Evolutionary conservation across 106 monocot genomes (phyloP), one percentile per base, ranked within the genome.

Genomic region (Posidonia australis): DNA sequence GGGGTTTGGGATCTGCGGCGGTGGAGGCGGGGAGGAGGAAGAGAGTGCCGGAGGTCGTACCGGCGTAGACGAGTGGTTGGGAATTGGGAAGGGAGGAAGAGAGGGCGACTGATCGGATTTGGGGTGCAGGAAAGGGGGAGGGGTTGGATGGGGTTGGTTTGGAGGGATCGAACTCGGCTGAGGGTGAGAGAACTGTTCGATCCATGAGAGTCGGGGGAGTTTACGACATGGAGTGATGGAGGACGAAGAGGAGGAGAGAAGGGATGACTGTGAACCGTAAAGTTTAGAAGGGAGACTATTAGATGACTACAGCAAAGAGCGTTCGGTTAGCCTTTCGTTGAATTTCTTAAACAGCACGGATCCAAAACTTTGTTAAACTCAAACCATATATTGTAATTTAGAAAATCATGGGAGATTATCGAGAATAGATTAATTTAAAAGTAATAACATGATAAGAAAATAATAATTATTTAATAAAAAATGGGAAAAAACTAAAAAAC

Each of bases 31-130:
- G 77, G 61, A 86, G 55, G 24, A 94, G 63, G 62, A 94, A 9
- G 43, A 94, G 49, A 61, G 80, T 81, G 26, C 93, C 93, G 29
- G 78, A 81, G 18, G 75, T 75, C 60, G 86, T 83, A 61, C 89
- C 93, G 62, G 83, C 46, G 71, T 79, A 80, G 59, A 55, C 5
- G 48, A 36, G 36, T 2, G 36, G 36, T 4, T 36, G 36, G 36
- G 2, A 36, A 36, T 36, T 7, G 36, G 36, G 36, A 36, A 72
- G 66, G 0, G 68, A 25, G 51, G 79, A 1, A 64, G 64, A 77
- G 53, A 89, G 28, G 31, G 81, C 44, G 51, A 89, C 64, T 18
- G 86, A 81, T 9, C 80, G 78, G 66, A 93, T 79, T 17, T 74
- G 65, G 64, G 89, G 67, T 1, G 86, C 75, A 16, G 74, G 58